Evolutionary conservation across 2,329 filamentous ascomycete species (phyloP).

Genomic region (Exserohilum turcica): DNA sequence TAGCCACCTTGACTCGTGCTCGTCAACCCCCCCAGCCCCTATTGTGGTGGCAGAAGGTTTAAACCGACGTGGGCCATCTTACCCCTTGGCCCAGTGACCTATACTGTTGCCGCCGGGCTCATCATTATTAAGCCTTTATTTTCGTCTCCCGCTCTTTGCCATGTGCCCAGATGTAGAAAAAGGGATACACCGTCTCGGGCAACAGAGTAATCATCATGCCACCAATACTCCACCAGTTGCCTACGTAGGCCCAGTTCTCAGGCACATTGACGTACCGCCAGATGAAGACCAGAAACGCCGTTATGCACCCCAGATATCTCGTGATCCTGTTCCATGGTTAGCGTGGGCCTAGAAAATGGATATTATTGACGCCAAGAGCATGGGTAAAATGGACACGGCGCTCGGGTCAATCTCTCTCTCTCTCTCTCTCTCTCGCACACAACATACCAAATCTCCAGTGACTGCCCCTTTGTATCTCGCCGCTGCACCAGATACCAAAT

Average conservation of each 20-base stretch:
- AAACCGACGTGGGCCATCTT: no score
- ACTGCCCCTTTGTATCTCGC: slow-evolving; percentile 46
- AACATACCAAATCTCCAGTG: slow-evolving; percentile 49
- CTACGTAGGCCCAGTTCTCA: slow-evolving; percentile 49
- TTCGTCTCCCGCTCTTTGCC: slow-evolving; percentile 25
- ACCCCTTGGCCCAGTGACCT: no score
- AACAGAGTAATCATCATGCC: slow-evolving; percentile 46
- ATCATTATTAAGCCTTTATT: slow-evolving; percentile 10
- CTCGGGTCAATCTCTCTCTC: no score
- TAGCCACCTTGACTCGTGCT: background rate
- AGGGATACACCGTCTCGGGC: slow-evolving; percentile 48
- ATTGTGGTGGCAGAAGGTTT: background rate
- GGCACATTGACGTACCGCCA: slow-evolving; percentile 50
- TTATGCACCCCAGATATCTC: slow-evolving; percentile 47
- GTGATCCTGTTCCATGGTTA: slow-evolving; percentile 41
- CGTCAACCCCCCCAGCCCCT: background rate
- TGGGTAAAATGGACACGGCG: no score
- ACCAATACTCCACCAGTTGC: slow-evolving; percentile 39
- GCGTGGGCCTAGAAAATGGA: background rate
- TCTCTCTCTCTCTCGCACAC: no score
- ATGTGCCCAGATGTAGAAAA: slow-evolving; percentile 47
- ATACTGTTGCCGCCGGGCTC: no score
- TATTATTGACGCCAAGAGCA: background rate
- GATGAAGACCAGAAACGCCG: slow-evolving; percentile 47
- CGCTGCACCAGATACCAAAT: slow-evolving; percentile 38